phyloP scores from a whole-genome alignment of 2,329 filamentous ascomycete genomes.

The Eurotiales sp. region DNA sequence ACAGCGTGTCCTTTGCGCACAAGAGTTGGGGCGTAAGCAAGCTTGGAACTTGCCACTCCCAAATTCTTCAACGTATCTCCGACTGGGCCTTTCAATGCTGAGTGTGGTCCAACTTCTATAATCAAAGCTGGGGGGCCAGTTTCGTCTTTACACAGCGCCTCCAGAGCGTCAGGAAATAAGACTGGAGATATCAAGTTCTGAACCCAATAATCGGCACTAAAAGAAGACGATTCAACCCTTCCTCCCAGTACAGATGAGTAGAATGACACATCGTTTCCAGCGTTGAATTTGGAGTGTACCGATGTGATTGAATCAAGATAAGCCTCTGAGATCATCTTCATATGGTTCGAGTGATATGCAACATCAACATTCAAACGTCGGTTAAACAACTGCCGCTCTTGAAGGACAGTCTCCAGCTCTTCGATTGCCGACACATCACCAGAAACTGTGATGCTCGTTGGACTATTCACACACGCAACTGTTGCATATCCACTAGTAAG shows the following conservation, averaged over 20 bases:
- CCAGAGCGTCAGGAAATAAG: conserved; percentile 28
- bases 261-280: neutral
- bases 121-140: neutral
- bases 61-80: conserved; percentile 14
- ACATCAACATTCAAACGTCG: conserved; percentile 12
- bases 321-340: conserved; percentile 29
- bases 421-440: conserved; percentile 26
- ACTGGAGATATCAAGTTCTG: conserved; percentile 33
- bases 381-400: conserved; percentile 1
- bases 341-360: conserved; percentile 36
- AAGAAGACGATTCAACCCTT: conserved; percentile 7
- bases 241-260: conserved; percentile 22
- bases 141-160: conserved; percentile 13
- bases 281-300: neutral
- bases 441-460: conserved; percentile 33
- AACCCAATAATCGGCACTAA: conserved; percentile 29
- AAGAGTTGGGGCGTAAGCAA: conserved; percentile 27
- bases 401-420: conserved; percentile 19
- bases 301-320: conserved; percentile 21
- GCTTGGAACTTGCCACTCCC: neutral
- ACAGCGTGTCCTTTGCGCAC: conserved; percentile 33
- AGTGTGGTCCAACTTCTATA: conserved; percentile 34
- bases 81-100: conserved; percentile 26
- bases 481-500: conserved; percentile 22
- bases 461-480: conserved; percentile 40